Percentiles rank a stretch among this genome's conserved stretches.
phyloP scores from a whole-genome alignment of 805 yeast species.

The Kazachstania viticola region DNA sequence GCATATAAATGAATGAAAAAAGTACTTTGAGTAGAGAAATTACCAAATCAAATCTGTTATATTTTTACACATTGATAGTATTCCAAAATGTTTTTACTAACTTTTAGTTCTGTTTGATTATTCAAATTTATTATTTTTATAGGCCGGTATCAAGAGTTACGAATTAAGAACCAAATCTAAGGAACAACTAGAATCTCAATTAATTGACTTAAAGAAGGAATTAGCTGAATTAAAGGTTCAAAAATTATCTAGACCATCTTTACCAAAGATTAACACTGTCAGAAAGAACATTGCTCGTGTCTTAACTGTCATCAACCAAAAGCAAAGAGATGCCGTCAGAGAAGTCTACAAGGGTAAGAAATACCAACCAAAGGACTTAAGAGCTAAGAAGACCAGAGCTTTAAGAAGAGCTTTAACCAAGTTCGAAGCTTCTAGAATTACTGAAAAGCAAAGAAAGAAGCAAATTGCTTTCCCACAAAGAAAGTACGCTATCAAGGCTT shows the following conservation, averaged over 20 bases:
- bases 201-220: slow-evolving; percentile 94
- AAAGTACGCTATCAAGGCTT: slow-evolving; percentile 98
- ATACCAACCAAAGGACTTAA: slow-evolving; percentile 96
- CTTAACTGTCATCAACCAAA: slow-evolving; percentile 92
- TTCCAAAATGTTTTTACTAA: too few species aligned
- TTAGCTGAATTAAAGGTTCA: slow-evolving; percentile 94
- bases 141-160: slow-evolving; percentile 88
- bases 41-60: too few species aligned
- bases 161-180: slow-evolving; percentile 96
- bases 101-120: too few species aligned
- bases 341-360: slow-evolving; percentile 93
- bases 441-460: slow-evolving; percentile 88
- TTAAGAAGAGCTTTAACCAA: slow-evolving; percentile 94
- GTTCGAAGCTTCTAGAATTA: slow-evolving; percentile 69
- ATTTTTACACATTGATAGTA: too few species aligned
- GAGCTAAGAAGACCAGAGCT: slow-evolving; percentile 99
- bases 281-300: slow-evolving; percentile 98
- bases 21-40: too few species aligned
- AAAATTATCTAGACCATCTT: slow-evolving; percentile 83
- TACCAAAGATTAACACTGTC: slow-evolving; percentile 94
- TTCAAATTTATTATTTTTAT: too few species aligned
- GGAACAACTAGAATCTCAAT: slow-evolving; percentile 91
- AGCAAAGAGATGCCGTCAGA: slow-evolving; percentile 92
- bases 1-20: too few species aligned
- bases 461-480: slow-evolving; percentile 96